Percentiles rank a stretch among this genome's conserved stretches.
Conservation (phyloP, 1,139 yeast species). For the Chernovozyma sophiae-reginae region DNA sequence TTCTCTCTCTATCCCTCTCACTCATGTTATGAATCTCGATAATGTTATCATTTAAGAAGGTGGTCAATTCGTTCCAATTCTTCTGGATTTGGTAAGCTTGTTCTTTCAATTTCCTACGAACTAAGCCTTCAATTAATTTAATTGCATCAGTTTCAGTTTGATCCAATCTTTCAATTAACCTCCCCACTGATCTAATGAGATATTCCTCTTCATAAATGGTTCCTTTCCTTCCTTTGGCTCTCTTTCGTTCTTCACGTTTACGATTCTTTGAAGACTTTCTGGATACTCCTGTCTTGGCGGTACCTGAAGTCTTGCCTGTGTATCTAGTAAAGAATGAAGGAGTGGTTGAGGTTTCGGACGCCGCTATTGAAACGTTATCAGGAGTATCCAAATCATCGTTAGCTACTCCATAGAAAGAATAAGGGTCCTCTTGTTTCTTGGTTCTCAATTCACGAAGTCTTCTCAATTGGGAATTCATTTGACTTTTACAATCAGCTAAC, state of each 20-base stretch:
- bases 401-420: constrained; percentile 66
- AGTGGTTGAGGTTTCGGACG: constrained; percentile 88
- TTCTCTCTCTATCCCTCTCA: constrained; percentile 81
- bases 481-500: constrained; percentile 86
- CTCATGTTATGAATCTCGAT: constrained; percentile 75
- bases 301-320: constrained; percentile 92
- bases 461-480: constrained; percentile 74
- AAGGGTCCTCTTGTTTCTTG: constrained; percentile 82
- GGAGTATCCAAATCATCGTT: constrained; percentile 69
- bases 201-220: constrained; percentile 97
- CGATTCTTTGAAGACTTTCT: constrained; percentile 87
- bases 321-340: constrained; percentile 93
- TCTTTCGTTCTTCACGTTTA: constrained; percentile 92
- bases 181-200: constrained; percentile 79
- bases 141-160: constrained; percentile 73
- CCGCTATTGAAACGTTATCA: constrained; percentile 92
- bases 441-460: constrained; percentile 81
- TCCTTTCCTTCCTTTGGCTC: constrained; percentile 96
- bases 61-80: constrained; percentile 56
- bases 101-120: constrained; percentile 67
- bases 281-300: constrained; percentile 95
- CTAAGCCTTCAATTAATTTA: constrained; percentile 67
- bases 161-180: constrained; percentile 78
- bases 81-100: constrained; percentile 83
- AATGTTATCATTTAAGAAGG: constrained; percentile 52